Base-by-base conservation (phyloP, 768 basidiomycete genomes). In the Mycena maculata region DNA sequence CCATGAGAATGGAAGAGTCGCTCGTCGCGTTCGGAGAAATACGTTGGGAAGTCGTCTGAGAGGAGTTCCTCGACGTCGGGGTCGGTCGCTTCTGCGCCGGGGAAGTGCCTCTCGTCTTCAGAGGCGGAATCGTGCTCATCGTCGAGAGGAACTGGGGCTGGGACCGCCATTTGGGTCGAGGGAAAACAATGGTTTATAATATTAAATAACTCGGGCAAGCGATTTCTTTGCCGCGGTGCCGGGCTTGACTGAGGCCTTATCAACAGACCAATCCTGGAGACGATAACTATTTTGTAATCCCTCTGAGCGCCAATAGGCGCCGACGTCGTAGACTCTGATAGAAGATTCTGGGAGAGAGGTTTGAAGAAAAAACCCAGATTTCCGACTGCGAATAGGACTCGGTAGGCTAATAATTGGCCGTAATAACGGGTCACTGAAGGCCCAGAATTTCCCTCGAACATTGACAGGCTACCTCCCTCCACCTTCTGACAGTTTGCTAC, bases 1-100 rank as follows among this genome's bases (percentile, higher is more conserved):
- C 80, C 79, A 80, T 87, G 86, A 72, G 90, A 89, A 81, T 89
- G 88, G 78, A 89, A 93, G 76, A 92, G 87, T 39, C 90, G 84
- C 33, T 84, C 87, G 70, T 83, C 80, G 9, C 81, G 79, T 68
- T 92, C 88, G 33, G 71, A 71, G 70, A 93, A 93, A 78, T 88
- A 88, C 15, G 45, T 56, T 0, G 89, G 87, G 70, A 91, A 88
- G 2, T 92, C 90, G 23, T 86, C 80, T 41, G 77, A 20, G 31
- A 68, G 74, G 11, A 92, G 63, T 70, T 90, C 87, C 1, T 81
- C 81, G 54, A 86, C 25, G 4, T 69, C 63, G n/a, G 64, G 25
- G 41, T 65, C 69, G 22, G 31, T 50, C 12, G 16, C 47, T 18
- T 60, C 68, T 15, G 68, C 63, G 27, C 54, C 63, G 13, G 69